These are phyloP conservation scores for Fusarium nanum DNA, from an alignment of 2,329 filamentous ascomycete species.

Conservation along the genomic window DNA sequence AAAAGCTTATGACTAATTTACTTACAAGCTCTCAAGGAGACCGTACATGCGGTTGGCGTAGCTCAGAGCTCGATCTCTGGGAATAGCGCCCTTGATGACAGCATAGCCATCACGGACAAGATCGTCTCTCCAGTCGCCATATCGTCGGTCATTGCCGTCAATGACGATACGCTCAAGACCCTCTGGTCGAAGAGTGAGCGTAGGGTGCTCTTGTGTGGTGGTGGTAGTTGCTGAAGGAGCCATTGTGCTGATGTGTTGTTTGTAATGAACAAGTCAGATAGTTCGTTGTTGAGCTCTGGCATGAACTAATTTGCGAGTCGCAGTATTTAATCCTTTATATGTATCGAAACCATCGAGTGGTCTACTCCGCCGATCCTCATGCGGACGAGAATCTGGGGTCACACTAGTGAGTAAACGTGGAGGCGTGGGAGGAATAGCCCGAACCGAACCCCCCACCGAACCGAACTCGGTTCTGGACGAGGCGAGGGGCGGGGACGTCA, in stretches of 20 bases:
- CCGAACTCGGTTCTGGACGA: neutral
- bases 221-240: conserved; percentile 22
- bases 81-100: conserved; percentile 38
- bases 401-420: neutral
- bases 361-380: neutral
- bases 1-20: rapidly evolving
- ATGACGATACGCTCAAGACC: conserved; percentile 39
- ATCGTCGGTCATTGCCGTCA: conserved; percentile 33
- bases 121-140: conserved; percentile 43
- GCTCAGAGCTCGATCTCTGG: conserved; percentile 36
- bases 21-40: conserved; percentile 41
- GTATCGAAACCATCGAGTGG: neutral
- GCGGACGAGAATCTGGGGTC: conserved; percentile 18
- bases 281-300: neutral
- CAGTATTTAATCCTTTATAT: conserved; percentile 15
- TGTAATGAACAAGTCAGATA: neutral
- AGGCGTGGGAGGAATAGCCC: neutral
- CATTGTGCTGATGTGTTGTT: conserved; percentile 8
- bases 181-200: conserved; percentile 39
- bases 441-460: conserved; percentile 14
- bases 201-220: conserved; percentile 23
- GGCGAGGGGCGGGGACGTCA: neutral
- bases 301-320: neutral
- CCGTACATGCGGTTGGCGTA: conserved; percentile 43
- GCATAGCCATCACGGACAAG: conserved; percentile 39